A percentile compares a stretch with the other conserved stretches of the same genome.
phyloP scores from a whole-genome alignment of 2,329 filamentous ascomycete species.

The Apiospora sp. region DNA sequence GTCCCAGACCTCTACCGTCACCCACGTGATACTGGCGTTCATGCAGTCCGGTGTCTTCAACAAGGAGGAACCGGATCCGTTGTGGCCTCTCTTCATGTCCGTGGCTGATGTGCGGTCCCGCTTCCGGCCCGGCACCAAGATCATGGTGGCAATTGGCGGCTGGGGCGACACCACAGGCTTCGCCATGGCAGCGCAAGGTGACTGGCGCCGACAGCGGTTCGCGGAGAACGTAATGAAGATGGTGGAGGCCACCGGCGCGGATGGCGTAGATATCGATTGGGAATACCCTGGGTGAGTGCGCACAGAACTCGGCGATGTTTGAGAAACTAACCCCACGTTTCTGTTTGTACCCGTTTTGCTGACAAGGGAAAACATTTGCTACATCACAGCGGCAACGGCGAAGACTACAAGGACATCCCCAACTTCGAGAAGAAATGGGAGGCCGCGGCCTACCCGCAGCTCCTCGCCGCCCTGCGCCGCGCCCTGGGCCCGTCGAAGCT shows the following conservation, averaged over 20 bases:
- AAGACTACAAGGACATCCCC: slow-evolving; percentile 70
- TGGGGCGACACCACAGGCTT: slow-evolving; percentile 71
- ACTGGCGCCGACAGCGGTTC: slow-evolving; percentile 56
- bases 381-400: slow-evolving; percentile 67
- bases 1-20: slow-evolving; percentile 50
- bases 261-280: slow-evolving; percentile 76
- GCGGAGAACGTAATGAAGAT: slow-evolving; percentile 65
- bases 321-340: neutral
- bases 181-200: slow-evolving; percentile 54
- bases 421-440: slow-evolving; percentile 67
- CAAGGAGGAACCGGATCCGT: slow-evolving; percentile 49
- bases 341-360: neutral
- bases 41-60: slow-evolving; percentile 60
- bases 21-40: slow-evolving; percentile 63
- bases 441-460: slow-evolving; percentile 66
- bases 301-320: too few relatives aligned
- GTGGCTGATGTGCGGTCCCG: slow-evolving; percentile 58
- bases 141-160: slow-evolving; percentile 71
- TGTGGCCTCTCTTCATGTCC: slow-evolving; percentile 60
- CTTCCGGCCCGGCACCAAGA: slow-evolving; percentile 61
- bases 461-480: slow-evolving; percentile 65
- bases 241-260: slow-evolving; percentile 62
- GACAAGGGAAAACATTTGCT: neutral
- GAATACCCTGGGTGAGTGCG: slow-evolving; percentile 51
- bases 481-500: slow-evolving; percentile 65